A percentile compares a stretch with the other conserved stretches of the same genome.
Conservation (phyloP, 176 grass and related monocot species). For the Juncus inflexus region DNA sequence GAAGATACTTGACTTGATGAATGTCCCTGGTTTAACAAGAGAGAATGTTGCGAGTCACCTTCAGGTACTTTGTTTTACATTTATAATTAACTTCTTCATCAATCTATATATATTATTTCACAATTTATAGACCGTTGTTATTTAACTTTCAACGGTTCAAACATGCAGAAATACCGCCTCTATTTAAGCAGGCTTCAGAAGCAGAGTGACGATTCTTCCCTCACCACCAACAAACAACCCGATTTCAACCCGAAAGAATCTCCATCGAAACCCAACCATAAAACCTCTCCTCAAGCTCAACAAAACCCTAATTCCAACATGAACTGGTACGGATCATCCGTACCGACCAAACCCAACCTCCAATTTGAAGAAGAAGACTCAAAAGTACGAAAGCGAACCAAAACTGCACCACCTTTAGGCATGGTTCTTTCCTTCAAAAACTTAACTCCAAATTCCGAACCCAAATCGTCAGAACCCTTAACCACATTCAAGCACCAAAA, state of each 20-base stretch:
- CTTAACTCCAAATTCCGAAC: constrained; percentile 41
- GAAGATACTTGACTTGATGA: constrained; percentile 98
- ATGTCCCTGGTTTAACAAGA: constrained; percentile 85
- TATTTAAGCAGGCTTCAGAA: constrained; percentile 96
- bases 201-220: constrained; percentile 65
- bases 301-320: constrained; percentile 30
- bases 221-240: constrained; percentile 34
- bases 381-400: constrained; percentile 29
- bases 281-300: constrained; percentile 46
- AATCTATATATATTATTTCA: too few relatives aligned
- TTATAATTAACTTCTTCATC: neutral
- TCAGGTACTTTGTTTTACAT: constrained; percentile 56
- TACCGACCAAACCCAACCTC: constrained; percentile 33
- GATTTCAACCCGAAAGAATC: constrained; percentile 52
- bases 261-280: constrained; percentile 44
- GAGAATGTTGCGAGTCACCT: constrained; percentile 99
- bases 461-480: constrained; percentile 47
- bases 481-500: constrained; percentile 43
- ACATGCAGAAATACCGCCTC: constrained; percentile 95
- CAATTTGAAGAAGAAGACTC: constrained; percentile 38
- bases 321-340: constrained; percentile 26
- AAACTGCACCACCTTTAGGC: constrained; percentile 42
- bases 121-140: too few relatives aligned
- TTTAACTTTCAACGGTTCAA: constrained; percentile 13
- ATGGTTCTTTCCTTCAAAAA: constrained; percentile 62